These are phyloP conservation scores for Artomyces pyxidatus DNA, from an alignment of 768 basidiomycete species.

Conservation along the genomic window DNA sequence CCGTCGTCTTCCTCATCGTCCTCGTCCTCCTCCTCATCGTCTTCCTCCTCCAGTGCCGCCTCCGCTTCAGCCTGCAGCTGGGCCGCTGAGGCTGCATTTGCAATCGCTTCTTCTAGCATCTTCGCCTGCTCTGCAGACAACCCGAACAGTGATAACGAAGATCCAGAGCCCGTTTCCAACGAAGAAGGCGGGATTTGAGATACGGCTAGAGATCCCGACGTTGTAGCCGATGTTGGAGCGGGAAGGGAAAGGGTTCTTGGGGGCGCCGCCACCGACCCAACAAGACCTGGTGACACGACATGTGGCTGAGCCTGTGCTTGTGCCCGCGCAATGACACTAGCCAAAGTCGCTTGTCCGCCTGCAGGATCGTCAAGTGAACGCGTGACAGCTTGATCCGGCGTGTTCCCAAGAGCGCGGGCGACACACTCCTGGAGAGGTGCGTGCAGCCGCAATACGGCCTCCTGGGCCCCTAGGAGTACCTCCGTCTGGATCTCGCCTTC, in stretches of 20 bases:
- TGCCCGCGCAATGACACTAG: constrained; percentile 65
- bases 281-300: constrained; percentile 11
- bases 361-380: constrained; percentile 4
- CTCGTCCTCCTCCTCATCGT: constrained; percentile 42
- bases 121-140: constrained; percentile 67
- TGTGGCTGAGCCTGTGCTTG: constrained; percentile 38
- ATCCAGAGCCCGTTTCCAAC: constrained; percentile 18
- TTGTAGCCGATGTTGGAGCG: constrained; percentile 5
- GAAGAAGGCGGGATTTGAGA: constrained; percentile 3
- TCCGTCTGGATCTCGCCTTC: constrained; percentile 15
- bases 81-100: constrained; percentile 64
- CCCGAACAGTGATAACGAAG: constrained; percentile 57
- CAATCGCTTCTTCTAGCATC: constrained; percentile 64
- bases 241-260: background rate
- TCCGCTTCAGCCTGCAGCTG: constrained; percentile 76
- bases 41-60: constrained; percentile 66
- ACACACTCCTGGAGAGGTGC: constrained; percentile 13
- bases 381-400: background rate
- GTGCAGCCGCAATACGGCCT: constrained; percentile 10
- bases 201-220: background rate
- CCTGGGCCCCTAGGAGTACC: constrained; percentile 13
- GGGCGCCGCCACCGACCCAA: constrained; percentile 6
- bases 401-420: constrained; percentile 2
- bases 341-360: constrained; percentile 57
- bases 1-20: constrained; percentile 22